Base-by-base conservation (phyloP, 306 rosid genomes). In the Morella rubra region DNA sequence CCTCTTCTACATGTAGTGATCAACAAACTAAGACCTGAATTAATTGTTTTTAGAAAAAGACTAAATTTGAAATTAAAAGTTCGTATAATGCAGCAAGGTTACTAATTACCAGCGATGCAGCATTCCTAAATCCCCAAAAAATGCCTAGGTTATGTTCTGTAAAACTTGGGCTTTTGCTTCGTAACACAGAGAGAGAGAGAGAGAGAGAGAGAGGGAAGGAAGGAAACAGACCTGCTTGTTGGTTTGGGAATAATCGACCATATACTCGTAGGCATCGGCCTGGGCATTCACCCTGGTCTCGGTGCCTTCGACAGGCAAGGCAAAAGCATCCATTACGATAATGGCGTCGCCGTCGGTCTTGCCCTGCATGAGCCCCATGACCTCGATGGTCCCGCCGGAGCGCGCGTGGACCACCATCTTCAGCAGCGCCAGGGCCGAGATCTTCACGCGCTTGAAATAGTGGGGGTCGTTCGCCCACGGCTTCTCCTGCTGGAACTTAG, bases 351-450 rank as follows among this genome's bases (percentile, higher is more conserved):
- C 91, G 58, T 92, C 93, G 47, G 96, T 93, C 69, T 96, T 96
- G 3, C 99, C 99, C 67, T 96, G 99, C 99, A 96, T 96, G 37
- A 96, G 96, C 14, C 99, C 99, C 99, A 92, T 96, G 73, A 96
- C 93, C 77, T 96, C 99, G 77, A 96, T 88, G 79, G 91, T 92
- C 22, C 99, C 98, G 1, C 98, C 99, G 41, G 98, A 92, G 84
- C 98, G 99, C 4, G 99, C 97, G 50, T 96, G 99, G 18, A 92
- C 98, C 2, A 96, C 99, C 99, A 96, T 96, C 91, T 96, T 96
- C 46, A 96, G 92, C 15, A 96, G 90, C 0, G 99, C 98, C 66
- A 96, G 94, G 40, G 99, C 99, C 27, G 98, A 96, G 90, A 96
- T 91, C 90, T 87, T 96, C 19, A 92, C 99, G 56, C 94, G 98